Percentiles rank a stretch among this genome's conserved stretches.
phyloP scores from a whole-genome alignment of 2,329 filamentous ascomycete species.

The Aureobasidium sp. region DNA sequence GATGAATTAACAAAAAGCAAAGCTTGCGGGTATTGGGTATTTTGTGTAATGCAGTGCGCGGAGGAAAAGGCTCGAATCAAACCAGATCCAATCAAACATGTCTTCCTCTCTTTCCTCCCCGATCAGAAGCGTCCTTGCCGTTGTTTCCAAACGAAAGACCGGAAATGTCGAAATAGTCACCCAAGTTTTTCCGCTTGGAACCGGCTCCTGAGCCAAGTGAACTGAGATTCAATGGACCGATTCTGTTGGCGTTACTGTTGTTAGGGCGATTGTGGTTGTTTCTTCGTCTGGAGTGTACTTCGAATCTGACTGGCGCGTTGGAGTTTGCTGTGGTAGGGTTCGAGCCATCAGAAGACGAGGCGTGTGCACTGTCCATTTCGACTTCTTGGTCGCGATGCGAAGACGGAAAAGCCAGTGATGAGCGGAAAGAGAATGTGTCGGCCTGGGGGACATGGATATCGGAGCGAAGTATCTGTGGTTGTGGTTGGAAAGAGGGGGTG shows the following conservation, averaged over 20 bases:
- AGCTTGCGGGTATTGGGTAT: constrained; percentile 6
- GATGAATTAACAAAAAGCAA: not conserved
- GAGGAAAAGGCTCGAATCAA: not conserved
- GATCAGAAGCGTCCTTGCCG: constrained; percentile 48
- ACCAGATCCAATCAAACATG: constrained; percentile 24
- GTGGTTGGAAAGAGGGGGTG: too few relatives aligned
- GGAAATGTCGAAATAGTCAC: constrained; percentile 68
- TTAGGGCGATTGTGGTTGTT: constrained; percentile 24
- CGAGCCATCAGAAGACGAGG: constrained; percentile 22
- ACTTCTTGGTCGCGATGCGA: constrained; percentile 42
- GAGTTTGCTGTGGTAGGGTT: constrained; percentile 41
- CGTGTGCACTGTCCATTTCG: constrained; percentile 34
- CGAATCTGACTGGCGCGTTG: constrained; percentile 19
- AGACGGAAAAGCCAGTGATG: constrained; percentile 52
- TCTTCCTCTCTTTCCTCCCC: constrained; percentile 31
- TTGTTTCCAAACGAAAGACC: constrained; percentile 47
- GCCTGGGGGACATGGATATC: constrained; percentile 44
- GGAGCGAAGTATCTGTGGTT: constrained; percentile 19
- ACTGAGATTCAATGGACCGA: constrained; percentile 30
- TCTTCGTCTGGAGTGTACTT: constrained; percentile 21
- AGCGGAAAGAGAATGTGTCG: constrained; percentile 64
- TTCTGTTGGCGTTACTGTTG: constrained; percentile 30
- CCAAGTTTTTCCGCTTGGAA: constrained; percentile 64
- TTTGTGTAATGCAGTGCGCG: not conserved
- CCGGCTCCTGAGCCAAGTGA: constrained; percentile 58